phyloP scores from a whole-genome alignment of 2,329 filamentous ascomycete species.

The Purpureocillium lavendulum region DNA sequence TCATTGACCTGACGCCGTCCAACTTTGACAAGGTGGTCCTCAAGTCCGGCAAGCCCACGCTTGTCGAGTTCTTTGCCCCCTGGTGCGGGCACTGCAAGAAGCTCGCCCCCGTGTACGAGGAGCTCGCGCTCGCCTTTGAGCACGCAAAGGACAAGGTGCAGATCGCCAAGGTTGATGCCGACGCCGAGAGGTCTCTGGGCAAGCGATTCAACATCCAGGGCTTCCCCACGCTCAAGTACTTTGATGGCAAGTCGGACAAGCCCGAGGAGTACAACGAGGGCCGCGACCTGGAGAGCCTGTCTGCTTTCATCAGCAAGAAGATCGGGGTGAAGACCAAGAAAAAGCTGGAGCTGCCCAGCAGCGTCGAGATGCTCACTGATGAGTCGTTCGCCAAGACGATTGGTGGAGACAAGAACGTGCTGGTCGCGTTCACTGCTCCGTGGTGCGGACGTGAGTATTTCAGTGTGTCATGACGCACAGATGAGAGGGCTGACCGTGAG shows the following conservation, averaged over 20 bases:
- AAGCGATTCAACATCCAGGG: conserved; percentile 84
- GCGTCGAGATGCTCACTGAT: conserved; percentile 75
- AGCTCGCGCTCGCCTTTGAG: conserved; percentile 69
- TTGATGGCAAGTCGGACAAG: conserved; percentile 85
- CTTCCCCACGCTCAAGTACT: conserved; percentile 96
- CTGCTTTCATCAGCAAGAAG: conserved; percentile 76
- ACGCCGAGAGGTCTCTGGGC: conserved; percentile 76
- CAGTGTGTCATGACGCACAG: background rate
- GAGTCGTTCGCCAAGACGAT: conserved; percentile 66
- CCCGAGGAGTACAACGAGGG: conserved; percentile 81
- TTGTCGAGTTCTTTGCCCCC: conserved; percentile 96
- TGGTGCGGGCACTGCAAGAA: conserved; percentile 99
- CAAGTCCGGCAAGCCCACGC: conserved; percentile 85
- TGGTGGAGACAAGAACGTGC: conserved; percentile 78
- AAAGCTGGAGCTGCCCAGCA: conserved; percentile 64
- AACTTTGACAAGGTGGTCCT: conserved; percentile 92
- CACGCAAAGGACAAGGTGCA: conserved; percentile 64
- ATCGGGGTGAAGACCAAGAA: conserved; percentile 74
- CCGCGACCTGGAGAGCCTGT: conserved; percentile 79
- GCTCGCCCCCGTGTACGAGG: conserved; percentile 89
- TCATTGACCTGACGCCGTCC: conserved; percentile 77
- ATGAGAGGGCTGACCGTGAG: conserved; percentile 1
- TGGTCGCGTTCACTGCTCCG: conserved; percentile 95
- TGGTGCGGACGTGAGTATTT: conserved; percentile 89
- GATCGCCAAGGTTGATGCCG: conserved; percentile 94